These are phyloP conservation scores for Pyrenula massariospora DNA, from an alignment of 495 filamentous ascomycete species.

Conservation along the genomic window DNA sequence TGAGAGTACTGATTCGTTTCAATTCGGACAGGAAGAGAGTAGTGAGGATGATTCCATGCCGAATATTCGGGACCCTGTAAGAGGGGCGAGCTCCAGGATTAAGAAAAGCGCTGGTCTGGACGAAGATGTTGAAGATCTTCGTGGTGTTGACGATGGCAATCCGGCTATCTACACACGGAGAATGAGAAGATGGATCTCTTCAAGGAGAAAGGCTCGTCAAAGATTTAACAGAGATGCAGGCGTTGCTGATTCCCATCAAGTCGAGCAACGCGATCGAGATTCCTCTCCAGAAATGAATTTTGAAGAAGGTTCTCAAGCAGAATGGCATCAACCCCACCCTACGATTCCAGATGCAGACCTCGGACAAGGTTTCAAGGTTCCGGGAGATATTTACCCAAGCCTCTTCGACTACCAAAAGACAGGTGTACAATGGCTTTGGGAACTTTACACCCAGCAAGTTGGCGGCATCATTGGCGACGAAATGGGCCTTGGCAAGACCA, in stretches of 20 bases:
- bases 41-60: slow-evolving; percentile 30
- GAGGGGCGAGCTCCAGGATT: slow-evolving; percentile 14
- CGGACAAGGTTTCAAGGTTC: slow-evolving; percentile 64
- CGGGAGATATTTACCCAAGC: slow-evolving; percentile 81
- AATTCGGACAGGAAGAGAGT: slow-evolving; percentile 19
- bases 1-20: slow-evolving; percentile 24
- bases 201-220: slow-evolving; percentile 53
- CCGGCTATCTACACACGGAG: slow-evolving; percentile 73
- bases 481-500: slow-evolving; percentile 96
- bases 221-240: slow-evolving; percentile 19
- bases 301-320: slow-evolving; percentile 32
- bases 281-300: slow-evolving; percentile 10
- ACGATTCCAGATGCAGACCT: slow-evolving; percentile 60
- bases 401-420: slow-evolving; percentile 95
- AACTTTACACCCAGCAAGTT: slow-evolving; percentile 76
- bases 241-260: slow-evolving; percentile 1
- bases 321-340: slow-evolving; percentile 83
- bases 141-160: slow-evolving; percentile 80
- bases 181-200: slow-evolving; percentile 59
- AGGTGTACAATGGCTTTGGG: slow-evolving; percentile 92
- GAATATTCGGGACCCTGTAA: slow-evolving; percentile 20
- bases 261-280: slow-evolving; percentile 16
- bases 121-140: slow-evolving; percentile 50
- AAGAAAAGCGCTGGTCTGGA: slow-evolving; percentile 18
- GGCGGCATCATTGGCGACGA: slow-evolving; percentile 95